Conservation (phyloP, 2,329 filamentous ascomycete genomes). For the Botrytis squamosa region DNA sequence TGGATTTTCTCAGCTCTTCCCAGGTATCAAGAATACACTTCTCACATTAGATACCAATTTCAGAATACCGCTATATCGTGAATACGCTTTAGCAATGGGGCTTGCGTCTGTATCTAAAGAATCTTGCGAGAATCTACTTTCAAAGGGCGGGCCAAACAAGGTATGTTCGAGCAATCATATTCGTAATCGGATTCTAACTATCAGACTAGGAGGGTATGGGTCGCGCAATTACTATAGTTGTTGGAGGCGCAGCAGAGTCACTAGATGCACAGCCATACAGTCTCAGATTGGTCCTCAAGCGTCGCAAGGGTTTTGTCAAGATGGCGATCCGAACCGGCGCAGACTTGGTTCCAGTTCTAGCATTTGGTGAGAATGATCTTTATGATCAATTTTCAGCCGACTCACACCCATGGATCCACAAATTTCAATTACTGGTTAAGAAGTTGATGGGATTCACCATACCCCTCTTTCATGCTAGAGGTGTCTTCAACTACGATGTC, state of each 20-base stretch:
- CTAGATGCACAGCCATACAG: conserved; percentile 80
- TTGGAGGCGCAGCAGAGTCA: conserved; percentile 89
- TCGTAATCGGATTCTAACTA: conserved; percentile 12
- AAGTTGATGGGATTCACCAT: conserved; percentile 88
- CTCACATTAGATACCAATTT: conserved; percentile 97
- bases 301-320: conserved; percentile 91
- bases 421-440: conserved; percentile 79
- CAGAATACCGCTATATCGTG: conserved; percentile 86
- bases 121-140: conserved; percentile 85
- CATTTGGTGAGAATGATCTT: conserved; percentile 93
- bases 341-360: conserved; percentile 86
- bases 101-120: conserved; percentile 86
- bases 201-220: conserved; percentile 71
- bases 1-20: conserved; percentile 83
- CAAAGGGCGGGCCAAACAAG: conserved; percentile 70
- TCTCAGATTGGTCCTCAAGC: conserved; percentile 74
- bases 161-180: conserved; percentile 27
- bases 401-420: conserved; percentile 75
- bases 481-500: conserved; percentile 97
- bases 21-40: conserved; percentile 90
- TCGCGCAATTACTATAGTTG: conserved; percentile 92
- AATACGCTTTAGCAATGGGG: conserved; percentile 89
- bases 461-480: conserved; percentile 83
- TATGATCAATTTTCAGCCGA: conserved; percentile 85
- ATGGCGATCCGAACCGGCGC: conserved; percentile 89